Evolutionary conservation across 2,329 filamentous ascomycete species (phyloP).

Genomic region (Cladophialophora immunda): DNA sequence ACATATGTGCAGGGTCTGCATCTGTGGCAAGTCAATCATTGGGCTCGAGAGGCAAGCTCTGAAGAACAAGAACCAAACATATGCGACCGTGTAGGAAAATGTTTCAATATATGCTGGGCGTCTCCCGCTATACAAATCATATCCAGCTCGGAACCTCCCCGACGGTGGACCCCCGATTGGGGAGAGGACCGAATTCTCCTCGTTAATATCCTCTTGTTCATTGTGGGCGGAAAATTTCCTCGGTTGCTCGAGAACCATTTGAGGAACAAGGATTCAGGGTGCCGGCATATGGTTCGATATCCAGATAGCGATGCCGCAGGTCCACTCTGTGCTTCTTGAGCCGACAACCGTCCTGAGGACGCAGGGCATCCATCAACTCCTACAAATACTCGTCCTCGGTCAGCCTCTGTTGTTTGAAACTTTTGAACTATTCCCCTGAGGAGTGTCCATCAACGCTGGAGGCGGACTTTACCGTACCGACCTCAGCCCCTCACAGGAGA

Average conservation of each 20-base stretch:
- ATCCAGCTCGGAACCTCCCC: not conserved
- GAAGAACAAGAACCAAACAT: not conserved
- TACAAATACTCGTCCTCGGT: not conserved
- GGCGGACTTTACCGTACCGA: not conserved
- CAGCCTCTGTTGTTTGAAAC: not conserved
- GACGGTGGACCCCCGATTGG: conserved; percentile 10
- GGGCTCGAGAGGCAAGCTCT: not conserved
- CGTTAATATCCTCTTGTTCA: not conserved
- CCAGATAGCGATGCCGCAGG: not conserved
- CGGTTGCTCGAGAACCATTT: not conserved
- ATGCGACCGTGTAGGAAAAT: not conserved
- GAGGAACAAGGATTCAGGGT: not conserved
- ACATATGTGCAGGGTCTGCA: not conserved
- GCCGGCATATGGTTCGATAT: conserved; percentile 1
- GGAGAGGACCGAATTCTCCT: not conserved
- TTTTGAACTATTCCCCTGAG: not conserved
- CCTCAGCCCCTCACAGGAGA: not conserved
- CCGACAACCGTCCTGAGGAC: not conserved
- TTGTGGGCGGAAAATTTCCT: not conserved
- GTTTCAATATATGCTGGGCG: not conserved
- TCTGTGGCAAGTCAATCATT: not conserved
- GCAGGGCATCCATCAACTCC: not conserved
- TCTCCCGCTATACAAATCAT: not conserved
- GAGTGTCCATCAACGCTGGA: not conserved
- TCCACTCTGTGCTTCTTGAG: not conserved